Evolutionary conservation across 257 asterid species (phyloP), one percentile per base, ranked within the genome.

Genomic region (Lycium ferocissimum): DNA sequence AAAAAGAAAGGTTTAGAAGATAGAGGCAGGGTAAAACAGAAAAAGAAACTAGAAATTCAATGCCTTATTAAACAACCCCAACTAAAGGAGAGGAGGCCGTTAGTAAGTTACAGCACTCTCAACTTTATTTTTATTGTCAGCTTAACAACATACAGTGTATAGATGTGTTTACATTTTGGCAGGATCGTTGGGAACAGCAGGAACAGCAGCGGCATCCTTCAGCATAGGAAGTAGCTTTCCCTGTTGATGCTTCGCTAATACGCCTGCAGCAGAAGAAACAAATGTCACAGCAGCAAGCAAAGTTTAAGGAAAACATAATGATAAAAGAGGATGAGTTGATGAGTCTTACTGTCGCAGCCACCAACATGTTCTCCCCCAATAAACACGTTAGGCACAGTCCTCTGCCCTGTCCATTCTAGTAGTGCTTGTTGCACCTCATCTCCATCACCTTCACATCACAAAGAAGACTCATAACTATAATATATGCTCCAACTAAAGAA

Each of bases 311-410:
- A 38, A 33, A 45, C 2, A 26, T 57, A 43, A 2, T 22, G 81
- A 49, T 18, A 13, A 12, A 3, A 33, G 38, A 83, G 26, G 9
- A 26, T 4, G 3, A 33, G 84, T 59, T 38, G 58, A 17, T n/a
- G 70, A 70, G 38, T 85, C 92, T 84, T 86, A 95, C 98, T 90
- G 71, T 94, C 98, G 72, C 87, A 95, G 80, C 99, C 99, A 15
- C 98, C 99, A 15, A 95, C 93, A 82, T 95, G 99, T 53, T 95
- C 93, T 83, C 93, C 95, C 12, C 88, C 92, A 82, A 95, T 90
- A 86, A 95, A 95, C 62, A 94, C 97, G 66, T 94, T 94, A 0
- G 99, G 98, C 75, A 94, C 99, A 12, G 95, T 95, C 66, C 94
- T 88, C 88, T 92, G 99, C 84, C 94, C 94, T 0, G 97, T 91